phyloP scores from a whole-genome alignment of 805 yeast species.

The Candida endomychidarum region DNA sequence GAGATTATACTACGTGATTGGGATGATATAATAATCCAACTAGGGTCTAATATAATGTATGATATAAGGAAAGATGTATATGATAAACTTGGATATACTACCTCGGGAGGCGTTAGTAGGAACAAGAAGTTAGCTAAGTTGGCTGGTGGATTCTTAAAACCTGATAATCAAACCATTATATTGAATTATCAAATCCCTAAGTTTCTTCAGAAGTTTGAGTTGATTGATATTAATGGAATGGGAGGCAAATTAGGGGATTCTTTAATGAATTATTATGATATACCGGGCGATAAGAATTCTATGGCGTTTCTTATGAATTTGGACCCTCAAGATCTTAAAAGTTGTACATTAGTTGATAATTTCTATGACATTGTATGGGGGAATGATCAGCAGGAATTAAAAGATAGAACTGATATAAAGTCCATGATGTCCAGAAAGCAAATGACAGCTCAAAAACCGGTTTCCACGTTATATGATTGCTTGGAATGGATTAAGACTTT shows the following conservation, averaged over 20 bases:
- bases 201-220: constrained; percentile 61
- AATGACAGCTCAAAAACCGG: constrained; percentile 55
- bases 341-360: constrained; percentile 48
- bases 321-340: constrained; percentile 25
- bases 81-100: constrained; percentile 67
- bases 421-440: constrained; percentile 91
- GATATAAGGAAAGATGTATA: constrained; percentile 55
- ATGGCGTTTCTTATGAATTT: constrained; percentile 49
- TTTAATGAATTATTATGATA: constrained; percentile 48
- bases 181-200: constrained; percentile 44
- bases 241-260: constrained; percentile 86
- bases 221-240: constrained; percentile 82
- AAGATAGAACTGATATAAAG: constrained; percentile 61
- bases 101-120: constrained; percentile 84
- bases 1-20: constrained; percentile 41
- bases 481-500: constrained; percentile 80
- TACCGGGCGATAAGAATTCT: constrained; percentile 49
- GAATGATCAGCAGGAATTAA: constrained; percentile 50
- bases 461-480: constrained; percentile 56
- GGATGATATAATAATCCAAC: constrained; percentile 73
- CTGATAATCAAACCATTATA: constrained; percentile 80
- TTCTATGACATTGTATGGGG: constrained; percentile 70
- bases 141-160: constrained; percentile 83
- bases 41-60: constrained; percentile 63
- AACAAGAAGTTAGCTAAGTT: constrained; percentile 80